Evolutionary conservation across 2,329 filamentous ascomycete genomes (phyloP), one percentile per base, ranked within the genome.

Genomic region (Colletotrichum sp.): DNA sequence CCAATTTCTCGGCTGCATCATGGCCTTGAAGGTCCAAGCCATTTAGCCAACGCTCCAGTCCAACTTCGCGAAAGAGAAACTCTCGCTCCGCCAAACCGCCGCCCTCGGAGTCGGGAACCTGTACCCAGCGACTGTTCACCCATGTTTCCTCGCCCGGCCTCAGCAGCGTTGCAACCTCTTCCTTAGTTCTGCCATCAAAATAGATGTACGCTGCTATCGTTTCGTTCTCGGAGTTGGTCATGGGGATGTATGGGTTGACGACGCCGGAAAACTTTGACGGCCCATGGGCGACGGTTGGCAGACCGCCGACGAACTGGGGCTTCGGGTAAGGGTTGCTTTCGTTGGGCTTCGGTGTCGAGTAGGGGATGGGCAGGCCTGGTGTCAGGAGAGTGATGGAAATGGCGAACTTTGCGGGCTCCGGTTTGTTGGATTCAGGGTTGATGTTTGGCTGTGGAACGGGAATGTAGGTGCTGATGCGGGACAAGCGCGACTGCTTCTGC

Each of bases 121-220:
- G 96, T 66, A 99, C 97, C 97, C 97, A 99, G 80, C 97, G 91
- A 72, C 96, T 98, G 82, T 99, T 99, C 28, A 99, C 98, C 97
- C 97, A 99, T 3, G 97, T 99, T 86, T 99, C 97, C 83, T 99
- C 97, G 28, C 97, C 96, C 15, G 96, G 94, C 71, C 97, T 91
- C 68, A 99, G 89, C 73, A 99, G 88, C 15, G 97, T 99, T 68
- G 97, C 97, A 5, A 99, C 98, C 86, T 99, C 97, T 84, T 99
- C 97, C 85, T 99, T 99, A 76, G 92, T 91, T 77, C 97, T 91
- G 21, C 97, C 97, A 85, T 99, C 97, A 82, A 99, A 99, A 87
- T 99, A 99, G 80, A 99, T 99, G 85, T 99, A 99, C 49, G 96
- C 97, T 36, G 97, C 97, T 80, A 99, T 96, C 16, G 97, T 99